Evolutionary conservation across 2,329 filamentous ascomycete genomes (phyloP).

Genomic region (Simplicillium sp.): DNA sequence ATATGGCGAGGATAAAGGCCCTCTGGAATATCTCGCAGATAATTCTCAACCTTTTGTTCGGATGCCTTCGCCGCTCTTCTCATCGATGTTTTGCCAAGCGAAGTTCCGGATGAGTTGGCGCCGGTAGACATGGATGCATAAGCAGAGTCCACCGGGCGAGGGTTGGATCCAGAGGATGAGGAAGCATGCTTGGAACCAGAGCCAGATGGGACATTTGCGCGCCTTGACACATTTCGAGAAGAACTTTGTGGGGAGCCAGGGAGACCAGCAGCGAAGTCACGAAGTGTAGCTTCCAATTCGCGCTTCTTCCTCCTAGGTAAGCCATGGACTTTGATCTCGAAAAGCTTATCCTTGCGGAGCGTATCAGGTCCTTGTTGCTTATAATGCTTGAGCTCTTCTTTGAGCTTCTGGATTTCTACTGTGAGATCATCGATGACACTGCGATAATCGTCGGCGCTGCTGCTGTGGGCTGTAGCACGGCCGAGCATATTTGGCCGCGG

Average conservation of each 20-base stretch:
- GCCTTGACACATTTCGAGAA: conserved; percentile 30
- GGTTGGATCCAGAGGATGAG: conserved; percentile 42
- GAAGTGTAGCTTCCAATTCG: conserved; percentile 65
- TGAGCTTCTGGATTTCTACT: conserved; percentile 71
- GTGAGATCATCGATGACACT: conserved; percentile 84
- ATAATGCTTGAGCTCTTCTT: conserved; percentile 61
- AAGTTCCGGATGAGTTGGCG: conserved; percentile 31
- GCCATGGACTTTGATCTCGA: conserved; percentile 73
- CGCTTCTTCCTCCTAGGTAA: conserved; percentile 63
- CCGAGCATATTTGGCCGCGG: neutral
- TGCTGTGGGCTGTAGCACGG: conserved; percentile 32
- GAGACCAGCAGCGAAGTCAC: conserved; percentile 59
- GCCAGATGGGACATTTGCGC: conserved; percentile 28
- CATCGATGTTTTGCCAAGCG: conserved; percentile 24
- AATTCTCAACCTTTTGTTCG: conserved; percentile 57
- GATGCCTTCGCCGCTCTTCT: conserved; percentile 28
- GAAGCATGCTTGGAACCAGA: conserved; percentile 42
- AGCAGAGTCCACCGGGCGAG: conserved; percentile 49
- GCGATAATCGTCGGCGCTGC: conserved; percentile 64
- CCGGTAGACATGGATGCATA: conserved; percentile 59
- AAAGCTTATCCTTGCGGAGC: conserved; percentile 66
- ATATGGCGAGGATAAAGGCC: conserved; percentile 54
- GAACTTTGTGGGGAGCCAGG: conserved; percentile 36
- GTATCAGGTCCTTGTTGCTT: conserved; percentile 58
- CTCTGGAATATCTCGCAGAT: conserved; percentile 63